phyloP scores from a whole-genome alignment of 805 yeast species.

The Saturnispora quitensis region DNA sequence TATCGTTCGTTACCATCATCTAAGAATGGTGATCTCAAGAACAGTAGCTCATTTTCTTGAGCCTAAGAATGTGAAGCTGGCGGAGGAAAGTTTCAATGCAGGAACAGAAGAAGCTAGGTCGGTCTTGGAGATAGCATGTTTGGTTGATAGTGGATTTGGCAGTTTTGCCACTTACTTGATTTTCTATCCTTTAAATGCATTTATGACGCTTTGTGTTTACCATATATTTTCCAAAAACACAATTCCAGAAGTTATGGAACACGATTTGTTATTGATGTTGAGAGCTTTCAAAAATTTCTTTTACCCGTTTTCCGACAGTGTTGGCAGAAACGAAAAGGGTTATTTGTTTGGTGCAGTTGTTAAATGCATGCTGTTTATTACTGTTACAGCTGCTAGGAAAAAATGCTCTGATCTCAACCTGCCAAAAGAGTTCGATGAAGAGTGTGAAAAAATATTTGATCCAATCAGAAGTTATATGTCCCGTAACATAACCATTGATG shows the following conservation, averaged over 20 bases:
- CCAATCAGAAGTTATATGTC: slow-evolving; percentile 1
- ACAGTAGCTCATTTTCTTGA: slow-evolving; percentile 10
- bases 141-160: slow-evolving; percentile 10
- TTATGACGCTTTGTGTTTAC: slow-evolving; percentile 22
- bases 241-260: slow-evolving; percentile 7
- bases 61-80: not conserved
- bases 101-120: slow-evolving; percentile 19
- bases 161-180: slow-evolving; percentile 17
- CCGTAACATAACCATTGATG: slow-evolving; percentile 2
- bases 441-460: slow-evolving; percentile 1
- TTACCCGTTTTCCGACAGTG: slow-evolving; percentile 5
- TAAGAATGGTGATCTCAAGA: slow-evolving; percentile 21
- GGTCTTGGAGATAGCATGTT: slow-evolving; percentile 16
- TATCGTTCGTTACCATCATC: slow-evolving; percentile 22
- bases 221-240: slow-evolving; percentile 17
- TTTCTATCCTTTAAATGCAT: slow-evolving; percentile 27
- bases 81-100: not conserved
- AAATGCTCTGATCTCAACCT: not conserved
- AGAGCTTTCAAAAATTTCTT: slow-evolving; percentile 14
- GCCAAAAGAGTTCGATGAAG: not conserved
- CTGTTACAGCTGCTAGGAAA: slow-evolving; percentile 7
- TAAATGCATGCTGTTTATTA: slow-evolving; percentile 19
- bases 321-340: slow-evolving; percentile 13
- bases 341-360: slow-evolving; percentile 14
- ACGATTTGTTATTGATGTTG: slow-evolving; percentile 22